phyloP scores from a whole-genome alignment of 83 land plant species.

The Thuja plicata region DNA sequence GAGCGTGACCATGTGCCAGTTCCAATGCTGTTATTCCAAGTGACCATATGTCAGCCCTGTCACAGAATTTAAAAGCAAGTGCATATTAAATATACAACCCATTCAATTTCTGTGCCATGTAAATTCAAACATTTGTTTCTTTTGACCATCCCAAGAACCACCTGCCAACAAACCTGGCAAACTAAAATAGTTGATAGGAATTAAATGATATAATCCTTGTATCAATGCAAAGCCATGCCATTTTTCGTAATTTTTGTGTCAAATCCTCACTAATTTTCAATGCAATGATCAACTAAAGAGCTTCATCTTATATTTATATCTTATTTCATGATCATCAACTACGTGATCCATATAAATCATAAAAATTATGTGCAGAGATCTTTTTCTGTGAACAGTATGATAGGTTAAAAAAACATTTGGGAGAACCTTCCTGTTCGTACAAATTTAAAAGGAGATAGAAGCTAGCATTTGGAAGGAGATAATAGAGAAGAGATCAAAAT shows the following conservation, averaged over 20 bases:
- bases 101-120: not conserved
- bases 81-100: not conserved
- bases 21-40: constrained; percentile 83
- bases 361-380: too few relatives aligned
- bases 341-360: too few relatives aligned
- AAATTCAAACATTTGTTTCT: not conserved
- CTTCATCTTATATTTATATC: not conserved
- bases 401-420: too few relatives aligned
- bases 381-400: too few relatives aligned
- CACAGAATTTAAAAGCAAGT: not conserved
- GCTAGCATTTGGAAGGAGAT: too few relatives aligned
- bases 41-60: constrained; percentile 85
- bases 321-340: not conserved
- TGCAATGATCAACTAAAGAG: not conserved
- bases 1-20: constrained; percentile 86
- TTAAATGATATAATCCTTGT: not conserved
- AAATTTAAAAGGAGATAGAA: too few relatives aligned
- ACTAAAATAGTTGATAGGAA: not conserved
- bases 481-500: too few relatives aligned
- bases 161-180: not conserved
- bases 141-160: not conserved
- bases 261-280: not conserved
- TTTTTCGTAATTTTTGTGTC: not conserved
- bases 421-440: too few relatives aligned
- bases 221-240: not conserved